Evolutionary conservation across 441 rosid genomes (phyloP).

Genomic region (Arabidopsis hybrid): DNA sequence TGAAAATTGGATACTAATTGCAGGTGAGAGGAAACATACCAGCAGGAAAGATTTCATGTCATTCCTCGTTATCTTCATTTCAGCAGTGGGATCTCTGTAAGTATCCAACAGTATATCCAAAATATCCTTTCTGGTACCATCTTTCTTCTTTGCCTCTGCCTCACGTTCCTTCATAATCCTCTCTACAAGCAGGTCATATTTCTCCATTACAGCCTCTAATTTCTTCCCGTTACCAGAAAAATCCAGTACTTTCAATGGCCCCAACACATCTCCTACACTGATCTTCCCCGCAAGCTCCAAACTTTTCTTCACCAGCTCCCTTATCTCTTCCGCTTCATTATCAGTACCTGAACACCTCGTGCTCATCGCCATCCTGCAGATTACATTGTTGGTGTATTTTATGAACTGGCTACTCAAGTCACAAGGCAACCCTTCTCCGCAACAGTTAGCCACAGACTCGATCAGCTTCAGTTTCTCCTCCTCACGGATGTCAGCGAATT

Average conservation of each 20-base stretch:
- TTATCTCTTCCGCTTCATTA: conserved; percentile 52
- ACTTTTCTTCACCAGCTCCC: conserved; percentile 50
- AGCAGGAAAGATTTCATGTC: conserved; percentile 66
- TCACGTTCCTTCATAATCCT: conserved; percentile 59
- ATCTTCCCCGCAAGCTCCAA: conserved; percentile 63
- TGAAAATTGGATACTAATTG: neutral
- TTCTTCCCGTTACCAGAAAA: conserved; percentile 65
- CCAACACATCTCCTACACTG: conserved; percentile 67
- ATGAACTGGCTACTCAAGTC: conserved; percentile 49
- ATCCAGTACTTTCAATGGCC: conserved; percentile 72
- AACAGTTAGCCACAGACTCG: conserved; percentile 47
- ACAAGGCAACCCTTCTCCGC: conserved; percentile 45
- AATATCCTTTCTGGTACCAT: conserved; percentile 55
- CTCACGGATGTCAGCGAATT: conserved; percentile 53
- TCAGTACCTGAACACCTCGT: conserved; percentile 53
- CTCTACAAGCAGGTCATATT: conserved; percentile 57
- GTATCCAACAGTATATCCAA: conserved; percentile 64
- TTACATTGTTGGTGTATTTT: conserved; percentile 52
- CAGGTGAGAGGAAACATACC: conserved; percentile 45
- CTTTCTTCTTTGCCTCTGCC: conserved; percentile 35
- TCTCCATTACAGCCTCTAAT: conserved; percentile 52
- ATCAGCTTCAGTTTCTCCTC: conserved; percentile 60
- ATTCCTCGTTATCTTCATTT: conserved; percentile 54
- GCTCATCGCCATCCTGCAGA: conserved; percentile 74
- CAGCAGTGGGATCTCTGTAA: conserved; percentile 54